Percentiles rank a stretch among this genome's conserved stretches.
Conservation (phyloP, 768 basidiomycete species). For the Glaciozyma martinii region DNA sequence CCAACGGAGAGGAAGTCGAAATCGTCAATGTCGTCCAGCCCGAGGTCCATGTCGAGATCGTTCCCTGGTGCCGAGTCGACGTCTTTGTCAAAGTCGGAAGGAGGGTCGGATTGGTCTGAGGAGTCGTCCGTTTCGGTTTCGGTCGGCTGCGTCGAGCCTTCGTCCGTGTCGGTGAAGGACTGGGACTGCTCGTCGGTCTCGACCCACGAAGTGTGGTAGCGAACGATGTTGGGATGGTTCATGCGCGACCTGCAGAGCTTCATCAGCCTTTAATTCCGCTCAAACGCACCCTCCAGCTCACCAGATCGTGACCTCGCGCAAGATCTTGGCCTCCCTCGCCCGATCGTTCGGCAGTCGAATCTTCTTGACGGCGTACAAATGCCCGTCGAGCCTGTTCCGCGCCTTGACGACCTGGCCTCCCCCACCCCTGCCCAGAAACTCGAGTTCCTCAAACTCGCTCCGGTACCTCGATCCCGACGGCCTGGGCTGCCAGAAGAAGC, state of each 20-base stretch:
- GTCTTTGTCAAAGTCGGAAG: neutral
- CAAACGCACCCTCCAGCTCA: neutral
- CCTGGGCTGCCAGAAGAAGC: slow-evolving; percentile 33
- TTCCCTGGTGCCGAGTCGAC: slow-evolving; percentile 8
- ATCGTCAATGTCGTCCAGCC: slow-evolving; percentile 31
- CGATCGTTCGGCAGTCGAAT: slow-evolving; percentile 32
- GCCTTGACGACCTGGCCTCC: slow-evolving; percentile 37
- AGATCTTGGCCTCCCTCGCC: slow-evolving; percentile 30
- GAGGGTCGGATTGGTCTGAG: neutral
- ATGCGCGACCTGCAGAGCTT: slow-evolving; percentile 25
- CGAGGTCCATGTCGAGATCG: slow-evolving; percentile 32
- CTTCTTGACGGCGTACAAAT: slow-evolving; percentile 34
- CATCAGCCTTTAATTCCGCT: neutral
- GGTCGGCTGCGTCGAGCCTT: neutral
- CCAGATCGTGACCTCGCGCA: slow-evolving; percentile 36
- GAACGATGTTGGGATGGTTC: slow-evolving; percentile 25
- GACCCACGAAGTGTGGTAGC: slow-evolving; percentile 33
- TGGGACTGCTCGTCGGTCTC: slow-evolving; percentile 28
- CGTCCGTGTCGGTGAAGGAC: neutral
- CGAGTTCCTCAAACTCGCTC: slow-evolving; percentile 35
- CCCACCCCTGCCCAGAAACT: slow-evolving; percentile 33
- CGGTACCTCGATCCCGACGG: slow-evolving; percentile 27
- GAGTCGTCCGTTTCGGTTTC: slow-evolving; percentile 8
- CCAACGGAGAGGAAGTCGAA: slow-evolving; percentile 32
- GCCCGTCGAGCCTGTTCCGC: slow-evolving; percentile 33